Evolutionary conservation across 768 basidiomycete species (phyloP).

Genomic region (Wakefieldia striispora): DNA sequence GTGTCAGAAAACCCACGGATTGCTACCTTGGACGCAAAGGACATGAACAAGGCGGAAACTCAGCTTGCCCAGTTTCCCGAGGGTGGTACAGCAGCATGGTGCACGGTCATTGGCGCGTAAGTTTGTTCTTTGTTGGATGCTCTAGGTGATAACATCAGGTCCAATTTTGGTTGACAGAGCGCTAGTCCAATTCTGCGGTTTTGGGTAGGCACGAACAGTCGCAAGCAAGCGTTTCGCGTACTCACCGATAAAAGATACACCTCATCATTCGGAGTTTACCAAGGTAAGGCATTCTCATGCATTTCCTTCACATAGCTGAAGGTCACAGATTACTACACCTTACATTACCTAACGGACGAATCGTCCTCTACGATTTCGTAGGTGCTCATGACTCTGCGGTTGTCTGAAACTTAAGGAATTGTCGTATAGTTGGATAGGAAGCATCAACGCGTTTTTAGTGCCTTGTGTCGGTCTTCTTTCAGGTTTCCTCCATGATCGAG

Average conservation of each 20-base stretch:
- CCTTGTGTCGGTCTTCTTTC: conserved; percentile 39
- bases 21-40: not conserved
- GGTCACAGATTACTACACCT: conserved; percentile 37
- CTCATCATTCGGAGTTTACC: conserved; percentile 40
- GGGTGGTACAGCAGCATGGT: conserved; percentile 28
- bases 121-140: not conserved
- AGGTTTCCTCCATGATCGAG: conserved; percentile 49
- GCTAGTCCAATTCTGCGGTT: conserved; percentile 32
- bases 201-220: conserved; percentile 27
- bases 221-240: not conserved
- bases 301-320: not conserved
- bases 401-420: not conserved
- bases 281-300: conserved; percentile 25
- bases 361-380: conserved; percentile 36
- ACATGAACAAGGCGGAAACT: not conserved
- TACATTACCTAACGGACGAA: conserved; percentile 32
- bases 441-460: conserved; percentile 41
- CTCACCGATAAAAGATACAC: conserved; percentile 26
- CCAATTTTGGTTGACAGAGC: conserved; percentile 16
- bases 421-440: conserved; percentile 39
- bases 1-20: not conserved
- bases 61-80: conserved; percentile 24
- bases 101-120: conserved; percentile 19
- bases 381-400: conserved; percentile 3
- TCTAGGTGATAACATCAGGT: not conserved